Conservation (phyloP, 2,329 filamentous ascomycete genomes). For the Pestalotiopsis fici region DNA sequence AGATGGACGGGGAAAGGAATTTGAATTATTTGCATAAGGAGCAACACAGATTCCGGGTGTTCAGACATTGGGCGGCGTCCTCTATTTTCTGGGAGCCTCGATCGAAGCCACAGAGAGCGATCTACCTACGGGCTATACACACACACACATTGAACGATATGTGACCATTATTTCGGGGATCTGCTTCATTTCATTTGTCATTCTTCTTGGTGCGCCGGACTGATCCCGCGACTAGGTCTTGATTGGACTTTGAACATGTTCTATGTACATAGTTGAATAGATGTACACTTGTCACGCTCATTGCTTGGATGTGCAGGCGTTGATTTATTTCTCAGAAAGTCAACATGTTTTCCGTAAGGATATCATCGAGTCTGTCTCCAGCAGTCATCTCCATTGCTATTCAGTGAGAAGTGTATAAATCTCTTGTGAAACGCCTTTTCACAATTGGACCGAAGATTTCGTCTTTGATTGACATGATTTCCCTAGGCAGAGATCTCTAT, state of each 20-base stretch:
- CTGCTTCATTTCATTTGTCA: neutral
- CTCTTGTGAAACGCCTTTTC: too few relatives aligned
- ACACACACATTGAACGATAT: neutral
- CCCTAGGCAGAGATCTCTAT: too few relatives aligned
- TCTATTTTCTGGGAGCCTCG: neutral
- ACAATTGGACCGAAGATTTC: too few relatives aligned
- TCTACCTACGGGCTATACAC: neutral
- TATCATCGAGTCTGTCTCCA: too few relatives aligned
- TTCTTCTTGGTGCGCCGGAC: neutral
- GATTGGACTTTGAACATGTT: neutral
- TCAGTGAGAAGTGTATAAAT: too few relatives aligned
- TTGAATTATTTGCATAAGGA: conserved; percentile 4
- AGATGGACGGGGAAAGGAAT: neutral
- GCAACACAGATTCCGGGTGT: neutral
- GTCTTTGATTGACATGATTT: too few relatives aligned
- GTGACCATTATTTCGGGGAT: neutral
- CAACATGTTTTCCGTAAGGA: too few relatives aligned
- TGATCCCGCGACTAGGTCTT: neutral
- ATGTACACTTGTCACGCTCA: neutral
- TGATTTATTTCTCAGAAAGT: neutral
- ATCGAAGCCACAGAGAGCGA: neutral
- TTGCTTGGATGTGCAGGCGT: neutral
- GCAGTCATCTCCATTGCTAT: too few relatives aligned
- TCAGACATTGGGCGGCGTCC: conserved; percentile 3
- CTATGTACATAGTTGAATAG: conserved; percentile 1